A percentile compares a stretch with the other conserved stretches of the same genome.
Evolutionary conservation across 352 stramenopile genomes (phyloP).

Genomic region (Globisporangium perplexum): DNA sequence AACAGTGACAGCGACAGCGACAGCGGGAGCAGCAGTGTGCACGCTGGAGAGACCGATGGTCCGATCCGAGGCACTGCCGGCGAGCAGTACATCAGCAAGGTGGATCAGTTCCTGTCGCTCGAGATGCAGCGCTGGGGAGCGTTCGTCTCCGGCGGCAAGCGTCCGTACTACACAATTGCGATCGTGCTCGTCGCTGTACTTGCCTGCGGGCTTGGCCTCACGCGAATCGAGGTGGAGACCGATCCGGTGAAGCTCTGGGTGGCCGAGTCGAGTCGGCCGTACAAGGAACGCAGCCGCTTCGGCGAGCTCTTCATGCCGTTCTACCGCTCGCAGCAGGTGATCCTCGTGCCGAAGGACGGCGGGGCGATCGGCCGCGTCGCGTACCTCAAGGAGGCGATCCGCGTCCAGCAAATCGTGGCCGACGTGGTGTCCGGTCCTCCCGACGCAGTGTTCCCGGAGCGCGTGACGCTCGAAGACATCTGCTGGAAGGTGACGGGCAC

Average conservation of each 20-base stretch:
- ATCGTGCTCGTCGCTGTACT: constrained; percentile 17
- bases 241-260: constrained; percentile 58
- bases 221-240: constrained; percentile 32
- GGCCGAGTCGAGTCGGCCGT: constrained; percentile 30
- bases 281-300: constrained; percentile 35
- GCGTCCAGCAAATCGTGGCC: constrained; percentile 31
- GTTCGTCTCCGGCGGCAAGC: constrained; percentile 23
- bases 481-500: constrained; percentile 51
- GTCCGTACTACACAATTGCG: constrained; percentile 19
- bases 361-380: constrained; percentile 26
- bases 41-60: not conserved
- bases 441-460: constrained; percentile 14
- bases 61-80: not conserved
- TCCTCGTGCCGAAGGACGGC: constrained; percentile 49
- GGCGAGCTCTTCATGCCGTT: constrained; percentile 50
- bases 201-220: constrained; percentile 19
- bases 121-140: constrained; percentile 34
- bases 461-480: constrained; percentile 32
- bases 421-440: constrained; percentile 8
- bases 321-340: constrained; percentile 45
- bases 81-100: constrained; percentile 19
- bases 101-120: constrained; percentile 21
- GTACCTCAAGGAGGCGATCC: constrained; percentile 43
- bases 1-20: constrained; percentile 10
- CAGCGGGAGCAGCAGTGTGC: not conserved